A percentile compares a stretch with the other conserved stretches of the same genome.
Conservation (phyloP, 23 red algal genomes). For the Agarophyton chilense region DNA sequence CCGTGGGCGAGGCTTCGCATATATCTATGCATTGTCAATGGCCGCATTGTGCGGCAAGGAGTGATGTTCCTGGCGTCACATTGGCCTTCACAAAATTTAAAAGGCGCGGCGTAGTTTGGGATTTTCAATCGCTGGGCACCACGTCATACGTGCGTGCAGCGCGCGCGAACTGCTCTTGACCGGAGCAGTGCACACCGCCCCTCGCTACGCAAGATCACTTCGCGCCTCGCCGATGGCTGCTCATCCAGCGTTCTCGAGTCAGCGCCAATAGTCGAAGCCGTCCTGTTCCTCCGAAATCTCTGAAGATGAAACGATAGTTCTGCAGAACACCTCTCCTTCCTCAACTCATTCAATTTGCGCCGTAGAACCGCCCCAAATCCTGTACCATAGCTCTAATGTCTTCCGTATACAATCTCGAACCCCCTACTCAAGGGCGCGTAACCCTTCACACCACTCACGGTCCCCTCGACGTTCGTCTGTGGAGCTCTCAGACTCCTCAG, state of each 20-base stretch:
- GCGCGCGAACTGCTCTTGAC: background rate
- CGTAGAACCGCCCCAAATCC: constrained; percentile 44
- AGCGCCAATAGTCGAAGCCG: background rate
- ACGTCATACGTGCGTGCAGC: constrained; percentile 5
- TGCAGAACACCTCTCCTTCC: constrained; percentile 18
- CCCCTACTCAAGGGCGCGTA: constrained; percentile 49
- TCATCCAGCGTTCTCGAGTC: background rate
- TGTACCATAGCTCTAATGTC: constrained; percentile 31
- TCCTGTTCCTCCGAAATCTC: background rate
- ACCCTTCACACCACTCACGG: constrained; percentile 56
- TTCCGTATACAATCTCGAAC: constrained; percentile 57
- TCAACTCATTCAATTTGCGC: constrained; percentile 32
- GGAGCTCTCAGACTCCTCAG: constrained; percentile 12
- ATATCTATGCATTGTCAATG: too few relatives aligned
- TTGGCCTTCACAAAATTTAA: background rate
- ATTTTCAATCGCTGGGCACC: constrained; percentile 3
- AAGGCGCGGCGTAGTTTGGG: background rate
- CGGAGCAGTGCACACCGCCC: background rate
- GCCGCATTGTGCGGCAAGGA: too few relatives aligned
- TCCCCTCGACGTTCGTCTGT: constrained; percentile 45
- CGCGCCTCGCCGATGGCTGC: background rate
- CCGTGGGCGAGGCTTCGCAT: too few relatives aligned
- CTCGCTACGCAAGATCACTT: background rate
- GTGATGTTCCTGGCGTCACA: too few relatives aligned
- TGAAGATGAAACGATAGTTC: background rate